Conservation (phyloP, 768 basidiomycete genomes). For the Boletus rufocinnamomeus region DNA sequence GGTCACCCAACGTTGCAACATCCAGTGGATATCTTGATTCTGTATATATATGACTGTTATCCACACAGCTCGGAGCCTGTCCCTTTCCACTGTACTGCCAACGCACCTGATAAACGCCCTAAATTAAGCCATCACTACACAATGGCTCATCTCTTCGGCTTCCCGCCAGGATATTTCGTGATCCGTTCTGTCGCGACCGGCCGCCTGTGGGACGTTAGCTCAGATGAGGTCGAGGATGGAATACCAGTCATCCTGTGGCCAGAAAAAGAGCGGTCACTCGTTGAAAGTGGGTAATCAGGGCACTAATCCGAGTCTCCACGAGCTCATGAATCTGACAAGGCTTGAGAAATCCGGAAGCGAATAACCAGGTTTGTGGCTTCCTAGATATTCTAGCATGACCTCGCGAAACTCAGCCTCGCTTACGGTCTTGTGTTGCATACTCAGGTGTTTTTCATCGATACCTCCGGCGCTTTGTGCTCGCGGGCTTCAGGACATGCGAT, state of each 20-base stretch:
- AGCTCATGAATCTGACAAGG: slow-evolving; percentile 41
- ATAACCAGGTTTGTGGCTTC: slow-evolving; percentile 62
- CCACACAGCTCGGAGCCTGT: not conserved
- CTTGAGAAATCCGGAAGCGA: slow-evolving; percentile 63
- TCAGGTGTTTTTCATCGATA: slow-evolving; percentile 85
- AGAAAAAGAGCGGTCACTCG: slow-evolving; percentile 73
- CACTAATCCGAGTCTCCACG: slow-evolving; percentile 1
- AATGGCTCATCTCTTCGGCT: slow-evolving; percentile 33
- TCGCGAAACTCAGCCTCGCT: not conserved
- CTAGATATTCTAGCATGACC: not conserved
- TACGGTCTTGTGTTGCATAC: not conserved
- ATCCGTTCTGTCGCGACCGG: slow-evolving; percentile 39
- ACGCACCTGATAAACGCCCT: slow-evolving; percentile 2
- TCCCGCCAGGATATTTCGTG: slow-evolving; percentile 44
- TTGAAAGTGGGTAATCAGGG: slow-evolving; percentile 58
- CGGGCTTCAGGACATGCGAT: slow-evolving; percentile 79
- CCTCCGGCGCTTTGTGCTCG: slow-evolving; percentile 74
- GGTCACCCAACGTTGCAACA: not conserved
- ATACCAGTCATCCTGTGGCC: slow-evolving; percentile 62
- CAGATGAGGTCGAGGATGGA: slow-evolving; percentile 39
- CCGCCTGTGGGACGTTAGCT: slow-evolving; percentile 39
- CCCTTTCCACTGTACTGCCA: not conserved
- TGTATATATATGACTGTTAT: not conserved
- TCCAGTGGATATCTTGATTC: not conserved
- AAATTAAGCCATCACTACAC: not conserved